phyloP scores from a whole-genome alignment of 2,329 filamentous ascomycete species.

The Stachybotrys echinatus region DNA sequence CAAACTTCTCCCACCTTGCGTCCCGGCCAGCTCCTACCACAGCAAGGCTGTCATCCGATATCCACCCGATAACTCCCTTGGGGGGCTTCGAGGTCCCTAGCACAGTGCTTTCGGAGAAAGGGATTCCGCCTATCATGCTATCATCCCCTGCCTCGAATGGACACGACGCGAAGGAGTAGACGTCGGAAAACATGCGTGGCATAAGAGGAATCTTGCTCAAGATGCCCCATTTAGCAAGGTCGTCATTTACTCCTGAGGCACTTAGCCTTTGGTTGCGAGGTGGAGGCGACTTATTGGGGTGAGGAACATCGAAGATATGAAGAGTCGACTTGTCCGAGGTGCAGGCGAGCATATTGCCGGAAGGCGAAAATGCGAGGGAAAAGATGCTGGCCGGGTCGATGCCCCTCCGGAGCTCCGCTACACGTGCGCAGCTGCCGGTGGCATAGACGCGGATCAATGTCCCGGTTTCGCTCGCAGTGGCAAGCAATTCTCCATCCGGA shows the following conservation, averaged over 20 bases:
- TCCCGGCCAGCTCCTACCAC: slow-evolving; percentile 76
- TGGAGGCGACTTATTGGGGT: slow-evolving; percentile 36
- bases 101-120: slow-evolving; percentile 37
- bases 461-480: slow-evolving; percentile 86
- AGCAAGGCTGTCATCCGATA: slow-evolving; percentile 65
- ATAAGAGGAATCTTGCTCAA: slow-evolving; percentile 78
- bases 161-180: slow-evolving; percentile 77
- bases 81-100: slow-evolving; percentile 54
- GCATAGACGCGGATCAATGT: slow-evolving; percentile 85
- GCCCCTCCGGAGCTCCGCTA: slow-evolving; percentile 82
- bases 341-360: slow-evolving; percentile 73
- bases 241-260: slow-evolving; percentile 29
- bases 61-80: slow-evolving; percentile 85
- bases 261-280: slow-evolving; percentile 23
- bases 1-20: slow-evolving; percentile 83
- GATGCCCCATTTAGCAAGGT: slow-evolving; percentile 77
- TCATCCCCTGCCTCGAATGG: slow-evolving; percentile 84
- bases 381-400: slow-evolving; percentile 85
- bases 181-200: slow-evolving; percentile 82
- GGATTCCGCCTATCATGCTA: slow-evolving; percentile 38
- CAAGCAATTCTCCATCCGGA: slow-evolving; percentile 72
- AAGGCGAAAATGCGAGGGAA: slow-evolving; percentile 82
- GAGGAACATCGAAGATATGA: slow-evolving; percentile 84
- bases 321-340: slow-evolving; percentile 96
- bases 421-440: slow-evolving; percentile 70